A percentile compares a stretch with the other conserved stretches of the same genome.
phyloP scores from a whole-genome alignment of 164 flowering plant genomes.

The Amborella trichopoda region DNA sequence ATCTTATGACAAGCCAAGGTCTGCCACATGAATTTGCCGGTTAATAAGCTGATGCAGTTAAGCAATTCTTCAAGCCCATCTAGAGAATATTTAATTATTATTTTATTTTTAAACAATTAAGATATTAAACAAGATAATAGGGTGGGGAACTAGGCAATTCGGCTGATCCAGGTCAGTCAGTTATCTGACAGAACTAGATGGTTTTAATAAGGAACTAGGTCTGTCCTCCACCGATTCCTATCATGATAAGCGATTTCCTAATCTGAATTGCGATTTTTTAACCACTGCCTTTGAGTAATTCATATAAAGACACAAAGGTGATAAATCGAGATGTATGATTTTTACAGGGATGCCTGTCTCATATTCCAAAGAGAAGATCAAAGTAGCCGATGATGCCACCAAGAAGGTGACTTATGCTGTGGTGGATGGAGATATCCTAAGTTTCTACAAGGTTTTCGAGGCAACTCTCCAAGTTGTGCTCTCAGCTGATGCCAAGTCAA shows the following conservation, averaged over 20 bases:
- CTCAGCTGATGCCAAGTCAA: slow-evolving; percentile 12
- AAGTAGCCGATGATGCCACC: slow-evolving; percentile 13
- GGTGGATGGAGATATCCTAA: slow-evolving; percentile 17
- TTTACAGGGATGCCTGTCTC: slow-evolving; percentile 18
- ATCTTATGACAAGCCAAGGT: too few relatives aligned
- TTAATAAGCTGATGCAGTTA: too few relatives aligned
- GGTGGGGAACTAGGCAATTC: too few relatives aligned
- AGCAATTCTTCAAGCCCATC: too few relatives aligned
- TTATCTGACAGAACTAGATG: neutral
- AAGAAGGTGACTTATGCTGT: slow-evolving; percentile 16
- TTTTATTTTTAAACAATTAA: too few relatives aligned
- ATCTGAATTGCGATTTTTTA: neutral
- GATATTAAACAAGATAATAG: too few relatives aligned
- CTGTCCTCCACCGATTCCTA: too few relatives aligned
- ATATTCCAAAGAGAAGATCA: slow-evolving; percentile 19
- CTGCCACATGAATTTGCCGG: too few relatives aligned
- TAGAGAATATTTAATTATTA: too few relatives aligned
- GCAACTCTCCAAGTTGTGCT: slow-evolving; percentile 10
- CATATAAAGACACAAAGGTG: neutral
- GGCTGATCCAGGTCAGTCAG: too few relatives aligned
- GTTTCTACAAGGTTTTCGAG: slow-evolving; percentile 16
- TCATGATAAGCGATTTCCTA: too few relatives aligned
- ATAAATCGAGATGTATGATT: neutral
- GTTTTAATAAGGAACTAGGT: neutral
- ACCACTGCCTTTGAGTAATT: neutral